phyloP scores from a whole-genome alignment of 352 stramenopile genomes.

The Phytophthora citrophthora region DNA sequence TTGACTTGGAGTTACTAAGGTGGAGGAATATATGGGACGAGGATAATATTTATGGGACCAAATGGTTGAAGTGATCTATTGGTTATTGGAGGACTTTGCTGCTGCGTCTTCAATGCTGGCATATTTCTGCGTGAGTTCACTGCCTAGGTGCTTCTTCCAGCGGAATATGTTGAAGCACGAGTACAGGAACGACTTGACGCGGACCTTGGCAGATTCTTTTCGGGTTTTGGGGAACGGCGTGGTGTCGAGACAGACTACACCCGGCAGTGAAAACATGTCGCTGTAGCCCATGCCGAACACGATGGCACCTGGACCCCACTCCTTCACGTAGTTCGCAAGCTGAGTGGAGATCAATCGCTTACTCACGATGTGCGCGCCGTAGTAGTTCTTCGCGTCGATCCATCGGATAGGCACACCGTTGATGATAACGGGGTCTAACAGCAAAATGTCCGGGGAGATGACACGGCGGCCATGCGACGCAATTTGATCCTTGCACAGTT shows the following conservation, averaged over 20 bases:
- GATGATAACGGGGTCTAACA: constrained; percentile 83
- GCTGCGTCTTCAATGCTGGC: constrained; percentile 19
- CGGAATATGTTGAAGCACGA: constrained; percentile 71
- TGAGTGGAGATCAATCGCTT: constrained; percentile 87
- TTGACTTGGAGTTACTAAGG: constrained; percentile 3
- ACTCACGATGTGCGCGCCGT: constrained; percentile 88
- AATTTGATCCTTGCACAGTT: constrained; percentile 73
- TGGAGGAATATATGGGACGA: neutral
- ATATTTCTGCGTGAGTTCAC: constrained; percentile 79
- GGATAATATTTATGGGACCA: neutral
- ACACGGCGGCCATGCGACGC: constrained; percentile 70
- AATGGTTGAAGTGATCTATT: constrained; percentile 9
- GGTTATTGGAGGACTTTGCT: constrained; percentile 13
- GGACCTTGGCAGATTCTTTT: constrained; percentile 72
- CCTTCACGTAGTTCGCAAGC: constrained; percentile 83
- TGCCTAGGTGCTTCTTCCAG: constrained; percentile 83
- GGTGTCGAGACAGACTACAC: constrained; percentile 84
- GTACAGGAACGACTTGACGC: constrained; percentile 79
- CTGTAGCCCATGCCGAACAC: constrained; percentile 90
- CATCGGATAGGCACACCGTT: constrained; percentile 87
- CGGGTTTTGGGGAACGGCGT: constrained; percentile 83
- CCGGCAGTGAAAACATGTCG: constrained; percentile 86
- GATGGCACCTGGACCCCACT: constrained; percentile 85
- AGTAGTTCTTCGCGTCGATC: constrained; percentile 91
- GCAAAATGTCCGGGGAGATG: constrained; percentile 82